Conservation (phyloP, 2,329 filamentous ascomycete species). For the Xylaria sp. region DNA sequence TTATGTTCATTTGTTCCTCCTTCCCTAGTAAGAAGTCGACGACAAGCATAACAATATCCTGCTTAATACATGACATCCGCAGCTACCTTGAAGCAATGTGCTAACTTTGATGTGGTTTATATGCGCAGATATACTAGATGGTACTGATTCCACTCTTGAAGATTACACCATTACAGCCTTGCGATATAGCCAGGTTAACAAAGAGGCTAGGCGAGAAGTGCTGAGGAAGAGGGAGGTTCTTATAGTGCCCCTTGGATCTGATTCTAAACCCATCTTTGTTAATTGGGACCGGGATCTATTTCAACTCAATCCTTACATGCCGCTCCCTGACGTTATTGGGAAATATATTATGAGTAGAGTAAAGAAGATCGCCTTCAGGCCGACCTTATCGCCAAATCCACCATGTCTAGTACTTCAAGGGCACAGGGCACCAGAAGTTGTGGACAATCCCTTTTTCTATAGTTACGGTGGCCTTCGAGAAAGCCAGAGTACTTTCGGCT, state of each 20-base stretch:
- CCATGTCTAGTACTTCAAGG: no score
- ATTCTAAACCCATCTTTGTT: background rate
- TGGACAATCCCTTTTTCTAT: no score
- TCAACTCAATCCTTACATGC: no score
- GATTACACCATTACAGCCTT: background rate
- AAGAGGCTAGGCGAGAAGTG: background rate
- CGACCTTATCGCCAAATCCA: no score
- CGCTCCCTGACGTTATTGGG: no score
- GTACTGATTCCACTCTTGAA: background rate
- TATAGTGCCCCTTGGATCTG: background rate
- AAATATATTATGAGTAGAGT: no score
- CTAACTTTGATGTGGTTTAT: background rate
- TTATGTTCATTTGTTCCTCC: background rate
- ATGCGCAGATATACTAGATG: background rate
- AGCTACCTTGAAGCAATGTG: no score
- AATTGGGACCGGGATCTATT: background rate
- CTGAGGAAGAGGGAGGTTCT: background rate
- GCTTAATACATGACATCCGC: background rate
- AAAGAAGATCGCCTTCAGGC: background rate
- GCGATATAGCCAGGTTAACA: background rate
- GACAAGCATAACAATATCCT: no score
- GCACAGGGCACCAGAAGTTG: no score
- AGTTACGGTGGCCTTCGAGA: no score
- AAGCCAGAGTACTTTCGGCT: no score
- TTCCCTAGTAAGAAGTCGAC: no score